A percentile compares a stretch with the other conserved stretches of the same genome.
Evolutionary conservation across 108 stramenopile genomes (phyloP).

Genomic region (Fistulifera pelliculosa): DNA sequence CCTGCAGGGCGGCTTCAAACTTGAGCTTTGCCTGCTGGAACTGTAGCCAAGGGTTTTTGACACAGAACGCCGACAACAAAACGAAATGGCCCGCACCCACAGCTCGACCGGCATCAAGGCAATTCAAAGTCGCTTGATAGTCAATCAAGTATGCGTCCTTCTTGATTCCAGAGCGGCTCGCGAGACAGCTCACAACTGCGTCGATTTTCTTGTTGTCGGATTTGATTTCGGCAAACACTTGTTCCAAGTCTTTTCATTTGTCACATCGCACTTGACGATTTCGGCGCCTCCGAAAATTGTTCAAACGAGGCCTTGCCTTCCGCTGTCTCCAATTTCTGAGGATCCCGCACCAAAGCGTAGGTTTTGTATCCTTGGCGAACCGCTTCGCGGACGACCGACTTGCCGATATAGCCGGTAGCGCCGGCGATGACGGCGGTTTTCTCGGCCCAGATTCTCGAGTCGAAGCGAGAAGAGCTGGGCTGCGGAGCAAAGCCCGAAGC

Average conservation of each 20-base stretch:
- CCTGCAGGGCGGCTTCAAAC: slow-evolving; percentile 69
- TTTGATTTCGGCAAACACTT: slow-evolving; percentile 4
- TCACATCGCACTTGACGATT: slow-evolving; percentile 45
- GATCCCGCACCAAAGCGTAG: slow-evolving; percentile 54
- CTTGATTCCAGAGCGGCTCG: slow-evolving; percentile 86
- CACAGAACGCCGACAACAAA: slow-evolving; percentile 88
- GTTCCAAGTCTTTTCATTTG: slow-evolving; percentile 25
- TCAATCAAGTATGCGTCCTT: slow-evolving; percentile 88
- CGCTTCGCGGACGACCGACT: slow-evolving; percentile 64
- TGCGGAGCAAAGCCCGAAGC: no score
- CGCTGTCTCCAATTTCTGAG: slow-evolving; percentile 14
- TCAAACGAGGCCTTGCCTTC: slow-evolving; percentile 20
- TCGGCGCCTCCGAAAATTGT: slow-evolving; percentile 38
- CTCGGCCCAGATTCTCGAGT: no score
- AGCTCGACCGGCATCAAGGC: slow-evolving; percentile 65
- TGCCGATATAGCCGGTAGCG: slow-evolving; percentile 85
- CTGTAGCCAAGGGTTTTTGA: slow-evolving; percentile 90
- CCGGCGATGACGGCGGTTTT: slow-evolving; percentile 67
- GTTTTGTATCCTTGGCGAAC: slow-evolving; percentile 81
- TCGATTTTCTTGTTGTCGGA: slow-evolving; percentile 25
- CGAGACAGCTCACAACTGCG: slow-evolving; percentile 75
- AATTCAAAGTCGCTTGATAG: slow-evolving; percentile 90
- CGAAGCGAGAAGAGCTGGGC: no score
- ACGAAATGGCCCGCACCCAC: slow-evolving; percentile 81
- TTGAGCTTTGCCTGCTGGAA: slow-evolving; percentile 94